Conservation (phyloP, 306 rosid genomes). For the Fragaria nilgerrensis region DNA sequence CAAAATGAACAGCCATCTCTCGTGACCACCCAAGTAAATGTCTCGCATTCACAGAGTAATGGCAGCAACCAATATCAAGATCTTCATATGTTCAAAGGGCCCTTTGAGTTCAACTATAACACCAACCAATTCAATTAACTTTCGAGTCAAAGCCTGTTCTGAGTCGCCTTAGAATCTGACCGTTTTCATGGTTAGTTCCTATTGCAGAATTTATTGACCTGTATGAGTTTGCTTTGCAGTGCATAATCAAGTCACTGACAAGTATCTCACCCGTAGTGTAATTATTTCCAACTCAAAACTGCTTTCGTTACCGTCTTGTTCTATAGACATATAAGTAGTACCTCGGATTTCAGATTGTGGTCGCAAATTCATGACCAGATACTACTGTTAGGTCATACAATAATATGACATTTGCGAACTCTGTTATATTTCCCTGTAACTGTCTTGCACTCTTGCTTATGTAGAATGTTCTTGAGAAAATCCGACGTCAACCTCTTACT, state of each 20-base stretch:
- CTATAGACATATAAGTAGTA: background rate
- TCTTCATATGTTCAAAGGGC: slow-evolving; percentile 44
- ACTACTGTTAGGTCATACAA: too few relatives aligned
- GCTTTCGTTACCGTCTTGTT: background rate
- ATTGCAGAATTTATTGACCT: background rate
- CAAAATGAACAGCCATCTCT: slow-evolving; percentile 34
- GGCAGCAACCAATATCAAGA: slow-evolving; percentile 48
- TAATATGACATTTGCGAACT: too few relatives aligned
- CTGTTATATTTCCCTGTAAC: too few relatives aligned
- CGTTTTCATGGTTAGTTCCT: slow-evolving; percentile 11
- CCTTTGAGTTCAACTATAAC: slow-evolving; percentile 43
- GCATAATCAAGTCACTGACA: background rate
- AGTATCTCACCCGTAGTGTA: background rate
- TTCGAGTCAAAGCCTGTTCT: background rate
- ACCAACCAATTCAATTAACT: slow-evolving; percentile 45
- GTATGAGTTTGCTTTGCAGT: background rate
- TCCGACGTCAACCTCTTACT: background rate
- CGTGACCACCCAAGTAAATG: slow-evolving; percentile 18
- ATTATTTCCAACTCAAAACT: background rate
- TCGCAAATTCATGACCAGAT: background rate
- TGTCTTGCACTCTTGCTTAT: background rate
- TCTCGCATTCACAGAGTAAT: slow-evolving; percentile 34
- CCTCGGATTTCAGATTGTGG: background rate
- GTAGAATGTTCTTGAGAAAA: background rate
- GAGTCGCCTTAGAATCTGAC: background rate